phyloP scores from a whole-genome alignment of 2,329 filamentous ascomycete species.

The Mollisia scopiformis region DNA sequence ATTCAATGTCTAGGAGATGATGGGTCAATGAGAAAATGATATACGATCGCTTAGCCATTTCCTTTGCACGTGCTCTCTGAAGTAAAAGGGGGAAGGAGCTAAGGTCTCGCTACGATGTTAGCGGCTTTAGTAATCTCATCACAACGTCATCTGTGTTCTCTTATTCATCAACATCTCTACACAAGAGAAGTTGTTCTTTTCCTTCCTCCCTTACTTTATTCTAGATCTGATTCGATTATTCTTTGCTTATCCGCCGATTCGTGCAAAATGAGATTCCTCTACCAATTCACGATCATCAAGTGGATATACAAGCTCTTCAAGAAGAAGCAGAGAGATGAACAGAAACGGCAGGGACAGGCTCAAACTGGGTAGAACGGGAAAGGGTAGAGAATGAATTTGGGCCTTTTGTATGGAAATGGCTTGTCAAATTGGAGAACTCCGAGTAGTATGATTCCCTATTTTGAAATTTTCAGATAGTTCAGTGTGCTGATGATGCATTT shows the following conservation, averaged over 20 bases:
- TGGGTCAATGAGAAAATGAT: neutral
- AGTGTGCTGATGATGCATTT: too few species aligned
- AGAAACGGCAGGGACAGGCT: neutral
- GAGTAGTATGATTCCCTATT: too few species aligned
- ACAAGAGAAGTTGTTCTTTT: neutral
- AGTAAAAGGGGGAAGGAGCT: neutral
- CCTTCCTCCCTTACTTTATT: neutral
- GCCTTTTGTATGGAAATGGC: too few species aligned
- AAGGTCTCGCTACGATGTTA: neutral
- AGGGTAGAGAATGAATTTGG: neutral
- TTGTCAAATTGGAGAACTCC: too few species aligned
- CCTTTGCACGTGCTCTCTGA: neutral
- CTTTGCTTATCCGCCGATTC: neutral
- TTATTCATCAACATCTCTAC: neutral
- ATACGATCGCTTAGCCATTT: neutral
- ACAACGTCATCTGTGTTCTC: neutral
- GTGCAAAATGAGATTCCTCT: neutral
- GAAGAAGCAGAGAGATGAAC: neutral
- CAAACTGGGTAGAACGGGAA: neutral
- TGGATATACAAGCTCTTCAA: neutral
- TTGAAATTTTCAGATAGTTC: too few species aligned
- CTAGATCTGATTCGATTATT: neutral
- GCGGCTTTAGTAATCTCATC: neutral
- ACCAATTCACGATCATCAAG: slow-evolving; percentile 3
- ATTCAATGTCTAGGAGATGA: neutral